Evolutionary conservation across 768 basidiomycete species (phyloP).

Genomic region (Tulasnella calospora): DNA sequence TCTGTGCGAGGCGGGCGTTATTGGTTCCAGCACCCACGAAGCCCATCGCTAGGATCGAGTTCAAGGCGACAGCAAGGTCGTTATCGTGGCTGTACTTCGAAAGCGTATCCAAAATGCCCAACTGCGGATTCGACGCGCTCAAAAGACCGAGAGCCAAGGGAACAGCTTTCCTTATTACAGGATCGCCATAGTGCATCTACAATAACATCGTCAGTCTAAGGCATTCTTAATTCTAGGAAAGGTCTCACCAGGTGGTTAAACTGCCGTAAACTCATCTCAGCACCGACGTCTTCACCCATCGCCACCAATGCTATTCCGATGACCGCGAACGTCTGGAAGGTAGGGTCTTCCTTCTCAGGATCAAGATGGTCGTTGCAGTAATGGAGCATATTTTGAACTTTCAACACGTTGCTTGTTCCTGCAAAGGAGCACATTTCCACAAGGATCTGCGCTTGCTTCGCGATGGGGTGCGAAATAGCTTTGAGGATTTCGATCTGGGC

Average conservation of each 20-base stretch:
- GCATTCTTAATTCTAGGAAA: conserved; percentile 29
- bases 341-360: conserved; percentile 57
- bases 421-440: conserved; percentile 93
- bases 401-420: conserved; percentile 91
- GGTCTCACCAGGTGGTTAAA: conserved; percentile 88
- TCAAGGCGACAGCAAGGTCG: conserved; percentile 92
- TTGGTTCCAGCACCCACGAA: conserved; percentile 98
- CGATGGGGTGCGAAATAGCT: conserved; percentile 87
- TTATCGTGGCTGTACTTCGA: conserved; percentile 99
- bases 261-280: conserved; percentile 95
- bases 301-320: conserved; percentile 90
- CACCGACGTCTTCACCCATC: conserved; percentile 97
- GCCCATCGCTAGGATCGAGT: conserved; percentile 98
- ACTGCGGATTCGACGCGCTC: conserved; percentile 91
- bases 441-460: conserved; percentile 84
- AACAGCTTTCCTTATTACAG: conserved; percentile 82
- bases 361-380: conserved; percentile 90
- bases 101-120: conserved; percentile 90
- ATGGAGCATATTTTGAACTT: conserved; percentile 87
- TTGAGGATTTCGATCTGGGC: conserved; percentile 90
- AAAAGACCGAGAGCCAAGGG: conserved; percentile 93
- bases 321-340: conserved; percentile 88
- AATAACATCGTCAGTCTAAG: not conserved
- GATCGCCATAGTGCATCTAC: conserved; percentile 98
- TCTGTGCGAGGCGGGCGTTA: conserved; percentile 94